phyloP scores from a whole-genome alignment of 2,329 filamentous ascomycete species.

The Calonectria pseudoturangicola region DNA sequence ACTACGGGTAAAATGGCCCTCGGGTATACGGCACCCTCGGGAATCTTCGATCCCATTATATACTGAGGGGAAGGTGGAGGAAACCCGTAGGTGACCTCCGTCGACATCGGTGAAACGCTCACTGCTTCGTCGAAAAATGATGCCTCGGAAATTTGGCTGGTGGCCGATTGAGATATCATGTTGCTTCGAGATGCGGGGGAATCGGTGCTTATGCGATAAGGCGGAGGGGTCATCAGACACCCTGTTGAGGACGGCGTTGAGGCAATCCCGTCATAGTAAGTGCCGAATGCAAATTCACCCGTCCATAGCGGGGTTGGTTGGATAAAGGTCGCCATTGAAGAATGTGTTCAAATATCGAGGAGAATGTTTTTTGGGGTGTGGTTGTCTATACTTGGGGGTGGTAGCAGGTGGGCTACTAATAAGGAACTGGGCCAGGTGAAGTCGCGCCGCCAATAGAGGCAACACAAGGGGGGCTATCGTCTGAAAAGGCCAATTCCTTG shows the following conservation, averaged over 20 bases:
- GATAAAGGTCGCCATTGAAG: conserved; percentile 37
- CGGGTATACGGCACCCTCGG: conserved; percentile 25
- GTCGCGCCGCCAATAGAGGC: neutral
- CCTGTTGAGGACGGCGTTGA: conserved; percentile 33
- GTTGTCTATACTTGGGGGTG: neutral
- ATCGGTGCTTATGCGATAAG: conserved; percentile 48
- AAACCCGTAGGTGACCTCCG: conserved; percentile 46
- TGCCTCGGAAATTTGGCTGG: conserved; percentile 46
- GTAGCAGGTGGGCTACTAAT: conserved; percentile 16
- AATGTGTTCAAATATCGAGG: neutral
- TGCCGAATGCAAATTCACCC: conserved; percentile 29
- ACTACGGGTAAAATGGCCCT: conserved; percentile 38
- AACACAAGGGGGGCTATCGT: neutral
- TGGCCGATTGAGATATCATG: conserved; percentile 44
- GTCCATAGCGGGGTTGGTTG: conserved; percentile 1
- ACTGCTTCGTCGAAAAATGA: conserved; percentile 56
- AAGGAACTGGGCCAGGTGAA: neutral
- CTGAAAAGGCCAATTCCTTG: conserved; percentile 18
- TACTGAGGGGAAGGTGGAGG: conserved; percentile 47
- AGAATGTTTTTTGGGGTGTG: neutral
- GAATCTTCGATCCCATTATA: conserved; percentile 29
- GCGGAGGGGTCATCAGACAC: conserved; percentile 43
- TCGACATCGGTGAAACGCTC: conserved; percentile 45
- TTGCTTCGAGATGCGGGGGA: conserved; percentile 47
- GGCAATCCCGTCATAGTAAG: conserved; percentile 29